phyloP scores from a whole-genome alignment of 139 green algal genomes.

The Ulvella scutata region DNA sequence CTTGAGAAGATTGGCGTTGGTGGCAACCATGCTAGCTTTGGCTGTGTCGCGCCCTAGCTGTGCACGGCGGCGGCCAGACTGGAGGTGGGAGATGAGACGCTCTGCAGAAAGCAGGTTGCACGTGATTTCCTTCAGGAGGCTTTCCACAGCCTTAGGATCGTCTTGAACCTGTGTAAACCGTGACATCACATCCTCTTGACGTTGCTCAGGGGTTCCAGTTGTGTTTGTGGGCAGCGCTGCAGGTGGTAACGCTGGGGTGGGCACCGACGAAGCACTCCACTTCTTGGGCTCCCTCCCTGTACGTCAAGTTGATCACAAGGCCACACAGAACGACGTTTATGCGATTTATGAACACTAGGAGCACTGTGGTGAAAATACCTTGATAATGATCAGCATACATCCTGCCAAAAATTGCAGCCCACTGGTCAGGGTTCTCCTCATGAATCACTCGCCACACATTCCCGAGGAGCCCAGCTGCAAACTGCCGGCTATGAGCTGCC shows the following conservation, averaged over 20 bases:
- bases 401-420: not conserved
- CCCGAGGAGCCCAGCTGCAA: not conserved
- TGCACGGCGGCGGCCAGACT: not conserved
- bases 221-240: not conserved
- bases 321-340: no score
- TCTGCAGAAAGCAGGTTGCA: not conserved
- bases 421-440: not conserved
- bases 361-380: no score
- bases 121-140: not conserved
- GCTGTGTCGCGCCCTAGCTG: not conserved
- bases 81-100: not conserved
- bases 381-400: not conserved
- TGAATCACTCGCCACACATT: not conserved
- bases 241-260: not conserved
- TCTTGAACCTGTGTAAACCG: not conserved
- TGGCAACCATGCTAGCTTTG: not conserved
- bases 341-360: no score
- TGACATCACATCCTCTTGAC: not conserved
- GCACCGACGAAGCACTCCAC: not conserved
- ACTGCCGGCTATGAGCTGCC: not conserved
- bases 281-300: not conserved
- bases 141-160: not conserved
- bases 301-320: not conserved
- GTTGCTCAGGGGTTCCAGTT: not conserved
- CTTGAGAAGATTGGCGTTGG: constrained; percentile 1